Evolutionary conservation across 2,329 filamentous ascomycete genomes (phyloP), one percentile per base, ranked within the genome.

Genomic region (Cladosporium sphaerospermum): DNA sequence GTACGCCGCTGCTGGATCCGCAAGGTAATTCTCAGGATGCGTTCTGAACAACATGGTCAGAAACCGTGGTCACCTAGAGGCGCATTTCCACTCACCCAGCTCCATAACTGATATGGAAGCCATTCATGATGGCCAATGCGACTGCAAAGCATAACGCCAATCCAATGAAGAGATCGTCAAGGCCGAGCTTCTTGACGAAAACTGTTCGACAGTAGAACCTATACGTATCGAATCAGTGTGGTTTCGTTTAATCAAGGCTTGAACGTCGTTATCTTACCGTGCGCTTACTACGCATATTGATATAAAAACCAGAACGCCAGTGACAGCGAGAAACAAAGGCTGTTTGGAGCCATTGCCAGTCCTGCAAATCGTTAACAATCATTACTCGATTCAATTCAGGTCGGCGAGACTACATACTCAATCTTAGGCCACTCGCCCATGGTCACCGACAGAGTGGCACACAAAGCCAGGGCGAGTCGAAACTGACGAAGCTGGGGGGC

Each of bases 31-130:
- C 8, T 39, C 36, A 39, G n/a, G 13, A 14, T 39, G 36, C 3
- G 36, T 39, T 4, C 36, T 39, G 34, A 39, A 11, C 7, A 16
- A 4, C 4, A n/a, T n/a, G 16, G 36, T 39, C 8, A 39, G 36
- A n/a, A 4, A 14, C n/a, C 5, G 11, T 28, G 23, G 3, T 7
- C 23, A 28, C n/a, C 34, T 36, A 9, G 5, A 36, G 4, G n/a
- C 34, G n/a, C 10, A 36, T 36, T 36, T 16, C 11, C 8, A 39
- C 40, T 16, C 31, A 50, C 47, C 47, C 47, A 23, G 47, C 47
- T 13, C 47, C 47, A 36, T 50, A 50, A 14, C 47, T 50, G 23
- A 50, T 50, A 31, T 50, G 39, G 11, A 50, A 50, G 5, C 47
- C 47, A 18, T 50, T 50, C 47, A 50, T 50, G 14, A 50, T 23